Base-by-base conservation (phyloP, 1,139 yeast species). In the Saccharomyces pastorianus region DNA sequence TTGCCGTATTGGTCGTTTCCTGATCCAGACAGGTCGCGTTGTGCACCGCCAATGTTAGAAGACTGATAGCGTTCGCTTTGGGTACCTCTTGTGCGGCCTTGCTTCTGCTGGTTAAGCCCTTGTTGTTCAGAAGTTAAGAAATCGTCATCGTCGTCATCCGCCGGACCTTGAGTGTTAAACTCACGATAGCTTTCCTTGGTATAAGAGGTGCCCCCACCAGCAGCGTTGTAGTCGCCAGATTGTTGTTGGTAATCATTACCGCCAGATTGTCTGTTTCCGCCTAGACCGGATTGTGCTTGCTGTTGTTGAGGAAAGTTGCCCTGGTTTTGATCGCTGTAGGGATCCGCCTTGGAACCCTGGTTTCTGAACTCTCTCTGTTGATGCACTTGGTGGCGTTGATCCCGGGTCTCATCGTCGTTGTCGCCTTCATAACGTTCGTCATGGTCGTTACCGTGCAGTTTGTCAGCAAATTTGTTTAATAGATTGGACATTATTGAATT, bases 381-480 rank as follows among this genome's bases (percentile, higher is more conserved):
- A 13, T 54, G 28, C 11, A 46, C 1, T 20, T 48, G 50, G 20
- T 48, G 51, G 46, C 50, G 44, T 17, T 50, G 57, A 46, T 57
- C 60, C 20, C 53, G 54, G 25, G 51, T 51, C 49, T 50, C 44
- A 20, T 47, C 32, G 42, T 55, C 56, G 4, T 56, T 49, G 25
- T 61, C 51, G 31, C 58, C 51, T 49, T 58, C 51, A 46, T 38
- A 38, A 38, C 44, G 44, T 17, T 38, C 44, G 11, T 38, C 44
- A 4, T 38, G 44, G n/a, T 58, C 58, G 52, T 59, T 58, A 47
- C 63, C 62, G 48, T 63, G 58, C 41, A 64, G 53, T 46, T 64
- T 64, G 51, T 64, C 67, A 32, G 62, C 46, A 20, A 64, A 54
- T 46, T 63, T 64, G 59, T 64, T 62, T 26, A 64, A 52, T 51